phyloP scores from a whole-genome alignment of 495 filamentous ascomycete genomes.

The Penicillium riverlandense region DNA sequence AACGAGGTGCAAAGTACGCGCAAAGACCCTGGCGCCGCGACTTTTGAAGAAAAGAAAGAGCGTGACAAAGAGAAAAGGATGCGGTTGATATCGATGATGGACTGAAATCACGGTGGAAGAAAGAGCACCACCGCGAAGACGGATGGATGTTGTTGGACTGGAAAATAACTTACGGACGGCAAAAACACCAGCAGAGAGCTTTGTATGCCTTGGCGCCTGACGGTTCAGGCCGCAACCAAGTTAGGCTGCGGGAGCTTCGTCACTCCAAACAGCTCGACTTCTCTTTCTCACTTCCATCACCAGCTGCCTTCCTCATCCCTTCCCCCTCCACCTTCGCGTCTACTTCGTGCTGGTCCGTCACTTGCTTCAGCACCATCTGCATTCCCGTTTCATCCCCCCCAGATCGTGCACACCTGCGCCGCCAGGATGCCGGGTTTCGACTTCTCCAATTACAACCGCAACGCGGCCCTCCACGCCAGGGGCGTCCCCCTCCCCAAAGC shows the following conservation, averaged over 20 bases:
- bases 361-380: not conserved
- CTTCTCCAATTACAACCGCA: constrained; percentile 99
- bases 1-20: constrained; percentile 32
- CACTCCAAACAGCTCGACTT: constrained; percentile 24
- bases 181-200: constrained; percentile 23
- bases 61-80: constrained; percentile 1
- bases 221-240: constrained; percentile 15
- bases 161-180: constrained; percentile 1
- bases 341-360: not conserved
- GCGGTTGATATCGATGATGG: constrained; percentile 3
- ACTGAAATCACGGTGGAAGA: constrained; percentile 4
- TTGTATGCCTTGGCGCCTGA: constrained; percentile 15
- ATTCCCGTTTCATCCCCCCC: not conserved
- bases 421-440: constrained; percentile 93
- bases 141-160: too few species aligned
- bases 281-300: constrained; percentile 17
- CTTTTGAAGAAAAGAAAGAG: constrained; percentile 19
- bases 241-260: constrained; percentile 41
- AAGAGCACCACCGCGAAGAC: constrained; percentile 1
- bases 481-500: constrained; percentile 94
- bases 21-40: constrained; percentile 29
- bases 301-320: constrained; percentile 14
- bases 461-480: constrained; percentile 86
- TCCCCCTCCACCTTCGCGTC: constrained; percentile 3
- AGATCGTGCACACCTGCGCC: constrained; percentile 8